Conservation (phyloP, 1,139 yeast genomes). For the Sugiyamaella castrensis region DNA sequence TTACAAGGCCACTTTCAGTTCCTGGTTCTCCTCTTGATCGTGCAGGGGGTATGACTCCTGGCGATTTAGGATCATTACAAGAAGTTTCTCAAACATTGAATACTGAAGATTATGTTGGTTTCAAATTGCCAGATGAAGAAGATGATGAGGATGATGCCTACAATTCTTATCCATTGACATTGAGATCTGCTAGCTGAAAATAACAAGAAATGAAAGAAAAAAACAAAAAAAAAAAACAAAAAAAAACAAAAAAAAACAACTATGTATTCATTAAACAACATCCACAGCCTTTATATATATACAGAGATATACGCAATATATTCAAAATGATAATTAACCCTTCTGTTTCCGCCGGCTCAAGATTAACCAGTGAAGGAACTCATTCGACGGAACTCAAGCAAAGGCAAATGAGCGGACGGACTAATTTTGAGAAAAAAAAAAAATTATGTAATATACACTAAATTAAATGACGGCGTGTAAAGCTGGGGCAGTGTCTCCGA, state of each 20-base stretch:
- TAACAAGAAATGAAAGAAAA: too few relatives aligned
- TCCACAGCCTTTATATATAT: background rate
- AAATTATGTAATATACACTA: background rate
- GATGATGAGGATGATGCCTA: conserved; percentile 37
- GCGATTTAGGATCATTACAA: conserved; percentile 94
- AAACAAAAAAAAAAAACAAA: too few relatives aligned
- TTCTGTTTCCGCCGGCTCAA: background rate
- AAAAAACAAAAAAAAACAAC: too few relatives aligned
- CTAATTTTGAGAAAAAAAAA: conserved; percentile 4
- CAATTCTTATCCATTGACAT: conserved; percentile 23
- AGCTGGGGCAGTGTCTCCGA: background rate
- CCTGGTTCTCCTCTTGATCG: conserved; percentile 84
- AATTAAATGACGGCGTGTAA: background rate
- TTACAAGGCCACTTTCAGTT: conserved; percentile 87
- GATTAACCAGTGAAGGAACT: too few relatives aligned
- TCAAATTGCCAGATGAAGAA: conserved; percentile 63
- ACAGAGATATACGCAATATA: too few relatives aligned
- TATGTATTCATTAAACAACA: too few relatives aligned
- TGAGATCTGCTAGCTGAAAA: conserved; percentile 10
- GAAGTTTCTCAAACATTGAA: conserved; percentile 74
- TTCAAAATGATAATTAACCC: conserved; percentile 1
- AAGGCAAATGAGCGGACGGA: background rate
- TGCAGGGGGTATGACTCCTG: conserved; percentile 74
- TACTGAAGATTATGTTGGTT: conserved; percentile 77
- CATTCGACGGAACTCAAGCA: too few relatives aligned